These are phyloP conservation scores for Collybia mongolica DNA, from an alignment of 768 basidiomycete genomes.

Conservation along the genomic window DNA sequence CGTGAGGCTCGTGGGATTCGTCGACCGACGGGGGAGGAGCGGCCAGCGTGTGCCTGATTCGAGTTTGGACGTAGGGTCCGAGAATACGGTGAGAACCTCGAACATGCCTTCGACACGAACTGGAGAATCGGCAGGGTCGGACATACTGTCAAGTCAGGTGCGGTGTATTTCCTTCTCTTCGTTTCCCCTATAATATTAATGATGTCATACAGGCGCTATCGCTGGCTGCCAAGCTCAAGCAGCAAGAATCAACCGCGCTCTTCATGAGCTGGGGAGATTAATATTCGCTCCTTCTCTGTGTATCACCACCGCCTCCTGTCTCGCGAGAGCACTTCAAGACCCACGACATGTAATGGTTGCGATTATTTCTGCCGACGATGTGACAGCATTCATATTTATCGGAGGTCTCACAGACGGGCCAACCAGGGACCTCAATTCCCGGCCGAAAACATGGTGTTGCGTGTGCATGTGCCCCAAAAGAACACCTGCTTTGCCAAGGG, in stretches of 20 bases:
- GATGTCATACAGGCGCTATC: background rate
- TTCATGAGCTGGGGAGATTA: conserved; percentile 2
- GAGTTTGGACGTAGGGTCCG: background rate
- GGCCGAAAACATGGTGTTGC: no score
- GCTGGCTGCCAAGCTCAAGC: background rate
- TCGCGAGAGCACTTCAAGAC: no score
- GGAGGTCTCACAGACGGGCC: no score
- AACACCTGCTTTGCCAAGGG: no score
- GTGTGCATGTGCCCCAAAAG: no score
- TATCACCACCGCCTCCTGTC: no score
- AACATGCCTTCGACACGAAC: background rate
- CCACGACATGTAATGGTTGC: no score
- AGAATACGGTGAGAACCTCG: background rate
- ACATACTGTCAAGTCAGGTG: background rate
- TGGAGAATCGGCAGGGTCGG: no score
- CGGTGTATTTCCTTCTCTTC: background rate
- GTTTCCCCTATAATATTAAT: no score
- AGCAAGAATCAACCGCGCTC: background rate
- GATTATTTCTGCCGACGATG: no score
- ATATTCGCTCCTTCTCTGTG: background rate
- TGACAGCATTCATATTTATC: no score
- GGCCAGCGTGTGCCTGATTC: background rate
- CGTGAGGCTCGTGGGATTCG: conserved; percentile 15
- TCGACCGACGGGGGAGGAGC: conserved; percentile 1
- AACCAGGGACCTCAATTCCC: no score